phyloP scores from a whole-genome alignment of 495 filamentous ascomycete genomes.

The Aspergillus incahuasiensis region DNA sequence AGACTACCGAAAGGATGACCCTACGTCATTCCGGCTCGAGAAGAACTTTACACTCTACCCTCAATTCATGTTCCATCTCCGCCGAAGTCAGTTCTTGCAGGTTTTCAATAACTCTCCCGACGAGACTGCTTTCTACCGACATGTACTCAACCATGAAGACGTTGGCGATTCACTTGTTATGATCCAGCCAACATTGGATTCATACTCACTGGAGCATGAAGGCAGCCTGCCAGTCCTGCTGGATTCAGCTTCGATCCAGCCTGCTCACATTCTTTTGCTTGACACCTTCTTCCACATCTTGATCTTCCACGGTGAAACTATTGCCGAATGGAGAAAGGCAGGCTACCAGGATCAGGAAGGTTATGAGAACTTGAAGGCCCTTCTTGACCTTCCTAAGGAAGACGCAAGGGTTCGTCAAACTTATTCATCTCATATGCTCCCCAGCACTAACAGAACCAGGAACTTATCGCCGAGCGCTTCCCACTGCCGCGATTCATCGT shows the following conservation, averaged over 20 bases:
- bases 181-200: constrained; percentile 98
- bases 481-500: constrained; percentile 98
- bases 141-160: constrained; percentile 96
- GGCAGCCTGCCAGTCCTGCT: constrained; percentile 85
- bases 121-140: constrained; percentile 97
- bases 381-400: constrained; percentile 94
- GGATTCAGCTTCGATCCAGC: constrained; percentile 94
- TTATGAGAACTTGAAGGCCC: constrained; percentile 89
- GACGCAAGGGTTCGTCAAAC: constrained; percentile 74
- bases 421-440: not conserved
- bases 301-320: constrained; percentile 97
- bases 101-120: constrained; percentile 99
- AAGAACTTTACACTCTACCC: constrained; percentile 99
- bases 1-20: constrained; percentile 97
- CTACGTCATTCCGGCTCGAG: constrained; percentile 93
- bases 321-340: constrained; percentile 97
- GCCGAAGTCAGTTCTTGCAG: constrained; percentile 94
- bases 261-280: constrained; percentile 87
- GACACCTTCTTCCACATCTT: constrained; percentile 99
- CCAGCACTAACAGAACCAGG: constrained; percentile 44
- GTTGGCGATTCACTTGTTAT: constrained; percentile 95
- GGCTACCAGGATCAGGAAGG: constrained; percentile 98
- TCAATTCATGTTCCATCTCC: constrained; percentile 99
- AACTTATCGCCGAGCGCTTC: constrained; percentile 96
- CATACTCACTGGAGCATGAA: constrained; percentile 94